Conservation (phyloP, 208 protist genomes). For the Crithidia bombi region DNA sequence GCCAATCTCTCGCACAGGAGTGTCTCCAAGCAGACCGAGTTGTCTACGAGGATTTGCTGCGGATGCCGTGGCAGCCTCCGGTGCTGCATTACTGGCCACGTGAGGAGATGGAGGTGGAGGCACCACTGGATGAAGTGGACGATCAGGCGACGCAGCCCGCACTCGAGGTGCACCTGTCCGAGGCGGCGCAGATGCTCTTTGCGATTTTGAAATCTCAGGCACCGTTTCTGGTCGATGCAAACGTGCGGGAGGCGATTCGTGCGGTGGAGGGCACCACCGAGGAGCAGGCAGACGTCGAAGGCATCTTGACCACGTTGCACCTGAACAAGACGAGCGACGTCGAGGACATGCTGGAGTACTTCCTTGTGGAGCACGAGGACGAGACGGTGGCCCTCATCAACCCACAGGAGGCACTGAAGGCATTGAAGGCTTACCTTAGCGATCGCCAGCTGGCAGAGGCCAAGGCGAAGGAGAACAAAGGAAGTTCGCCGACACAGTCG, state of each 20-base stretch:
- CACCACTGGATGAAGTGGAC: constrained; percentile 51
- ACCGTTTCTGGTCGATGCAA: constrained; percentile 88
- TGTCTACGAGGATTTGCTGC: constrained; percentile 95
- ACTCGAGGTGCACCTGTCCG: constrained; percentile 71
- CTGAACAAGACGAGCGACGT: constrained; percentile 89
- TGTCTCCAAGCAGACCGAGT: constrained; percentile 95
- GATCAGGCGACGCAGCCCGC: constrained; percentile 41
- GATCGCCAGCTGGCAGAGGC: constrained; percentile 49
- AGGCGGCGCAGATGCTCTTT: constrained; percentile 83
- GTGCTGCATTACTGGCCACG: constrained; percentile 83
- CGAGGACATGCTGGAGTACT: constrained; percentile 90
- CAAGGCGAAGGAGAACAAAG: constrained; percentile 16
- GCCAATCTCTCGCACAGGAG: constrained; percentile 85
- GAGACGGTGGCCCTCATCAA: constrained; percentile 75
- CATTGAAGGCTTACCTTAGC: constrained; percentile 82
- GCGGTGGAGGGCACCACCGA: constrained; percentile 73
- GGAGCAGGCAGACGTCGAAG: constrained; percentile 88
- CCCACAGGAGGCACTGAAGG: constrained; percentile 85
- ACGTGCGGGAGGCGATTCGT: constrained; percentile 71
- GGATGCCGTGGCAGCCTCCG: constrained; percentile 87
- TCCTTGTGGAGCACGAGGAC: constrained; percentile 70
- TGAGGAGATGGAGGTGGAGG: constrained; percentile 46
- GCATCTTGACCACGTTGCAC: constrained; percentile 93
- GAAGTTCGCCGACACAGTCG: constrained; percentile 16
- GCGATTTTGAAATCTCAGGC: constrained; percentile 87